Base-by-base conservation (phyloP, 495 filamentous ascomycete genomes). In the Astrocystis sublimbata region DNA sequence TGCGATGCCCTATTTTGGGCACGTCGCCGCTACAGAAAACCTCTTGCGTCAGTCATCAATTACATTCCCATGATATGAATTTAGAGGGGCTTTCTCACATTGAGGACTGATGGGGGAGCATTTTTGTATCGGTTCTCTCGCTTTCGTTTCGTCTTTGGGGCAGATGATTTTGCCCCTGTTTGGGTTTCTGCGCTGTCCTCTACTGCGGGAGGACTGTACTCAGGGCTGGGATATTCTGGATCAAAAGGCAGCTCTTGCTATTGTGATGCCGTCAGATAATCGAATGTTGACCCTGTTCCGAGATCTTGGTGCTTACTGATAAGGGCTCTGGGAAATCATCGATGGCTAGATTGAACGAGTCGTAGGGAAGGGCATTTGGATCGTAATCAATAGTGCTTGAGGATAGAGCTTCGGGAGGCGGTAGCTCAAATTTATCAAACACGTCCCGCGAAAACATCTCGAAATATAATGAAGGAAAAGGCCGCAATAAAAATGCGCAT, bases 1-100 rank as follows among this genome's bases (percentile, higher is more conserved):
- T 94, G 91, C 3, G 83, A 84, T 59, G 81, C 81, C 45, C 83
- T 78, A 64, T 86, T 86, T 68, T 86, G 83, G 19, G 81, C 83
- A 65, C 83, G 76, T 57, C 83, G 79, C 15, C 83, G 76, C 83
- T 86, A 67, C 35, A 52, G 45, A 33, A 28, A 23, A 63, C 30
- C 33, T 9, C 19, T 17, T 24, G 4, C 45, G 56, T 77, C 62
- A 74, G 72, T 59, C 49, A 46, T 13, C 40, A 19, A 41, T 35
- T 35, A 49, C 23, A 30, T 21, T 19, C 12, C 23, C 15, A 1
- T 24, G 7, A 46, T 28, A 45, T 33, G 33, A 15, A 3, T 7
- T 1, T 12, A 17, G 19, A 31, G 36, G 30, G 24, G 52, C 41
- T 36, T 57, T 55, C 78, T 62, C 76, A 81, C 78, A 62, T 74